These are phyloP conservation scores for Lentinula novae-zelandiae DNA, from an alignment of 1,284 basidiomycete genomes.

Conservation along the genomic window DNA sequence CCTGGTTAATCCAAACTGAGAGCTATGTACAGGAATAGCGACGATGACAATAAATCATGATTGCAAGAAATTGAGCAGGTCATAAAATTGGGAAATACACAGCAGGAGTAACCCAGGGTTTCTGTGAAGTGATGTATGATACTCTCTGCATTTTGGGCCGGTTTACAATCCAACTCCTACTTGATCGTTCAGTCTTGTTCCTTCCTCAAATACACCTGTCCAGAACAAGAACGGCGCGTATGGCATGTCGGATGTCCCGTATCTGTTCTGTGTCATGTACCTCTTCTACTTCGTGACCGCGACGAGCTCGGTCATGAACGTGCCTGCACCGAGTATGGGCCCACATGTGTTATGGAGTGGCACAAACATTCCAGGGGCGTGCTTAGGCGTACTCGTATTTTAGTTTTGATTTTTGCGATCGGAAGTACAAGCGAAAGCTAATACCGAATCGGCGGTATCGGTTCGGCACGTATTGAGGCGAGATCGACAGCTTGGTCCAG, in stretches of 20 bases:
- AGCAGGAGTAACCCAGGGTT: no score
- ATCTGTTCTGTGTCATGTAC: neutral
- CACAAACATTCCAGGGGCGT: neutral
- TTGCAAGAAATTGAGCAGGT: no score
- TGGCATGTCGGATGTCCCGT: neutral
- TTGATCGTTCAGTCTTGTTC: no score
- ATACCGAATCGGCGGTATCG: conserved; percentile 77
- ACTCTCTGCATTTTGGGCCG: no score
- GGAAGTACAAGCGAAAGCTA: conserved; percentile 23
- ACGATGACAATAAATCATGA: no score
- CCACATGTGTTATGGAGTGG: neutral
- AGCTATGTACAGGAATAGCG: no score
- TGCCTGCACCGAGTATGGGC: neutral
- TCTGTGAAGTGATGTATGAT: no score
- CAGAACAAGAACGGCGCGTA: neutral
- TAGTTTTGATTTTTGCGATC: neutral
- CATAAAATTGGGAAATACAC: no score
- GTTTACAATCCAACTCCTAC: no score
- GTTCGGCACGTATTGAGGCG: conserved; percentile 81
- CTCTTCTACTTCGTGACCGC: neutral
- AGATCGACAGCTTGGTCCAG: conserved; percentile 82
- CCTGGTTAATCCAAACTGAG: no score
- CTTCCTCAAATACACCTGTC: neutral
- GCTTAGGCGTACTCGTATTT: neutral
- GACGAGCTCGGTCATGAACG: neutral